Evolutionary conservation across 176 grass and related monocot species (phyloP), one percentile per base, ranked within the genome.

Genomic region (Paspalum vaginatum): DNA sequence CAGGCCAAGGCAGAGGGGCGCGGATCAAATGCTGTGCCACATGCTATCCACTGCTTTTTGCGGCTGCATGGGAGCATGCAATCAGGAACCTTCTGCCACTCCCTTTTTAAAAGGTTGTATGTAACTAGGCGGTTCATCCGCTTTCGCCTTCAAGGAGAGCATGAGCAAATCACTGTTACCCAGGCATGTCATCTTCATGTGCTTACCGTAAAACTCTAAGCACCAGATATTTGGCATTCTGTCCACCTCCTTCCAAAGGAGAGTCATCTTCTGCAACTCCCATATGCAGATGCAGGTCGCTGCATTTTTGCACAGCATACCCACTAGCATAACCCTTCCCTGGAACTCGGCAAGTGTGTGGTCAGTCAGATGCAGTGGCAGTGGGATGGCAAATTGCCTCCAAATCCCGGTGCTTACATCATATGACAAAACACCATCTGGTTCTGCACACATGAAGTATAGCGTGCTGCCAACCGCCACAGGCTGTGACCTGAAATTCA

Each of bases 191-290:
- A 99, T 99, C 76, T 85, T 93, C 82, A 96, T 85, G 84, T 93
- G 91, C 90, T 99, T 95, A 90, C 97, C 97, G 2, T 96, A 99
- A 65, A 99, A 93, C 81, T 99, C 93, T 85, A 99, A 91, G 92
- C 97, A 99, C 86, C 90, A 91, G 88, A 95, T 83, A 85, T 91
- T 99, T 99, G 97, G 97, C 97, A 99, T 99, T 95, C 97, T 99
- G 97, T 99, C 97, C 97, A 99, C 97, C 97, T 99, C 97, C 89
- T 93, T 99, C 97, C 97, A 99, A 75, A 99, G 88, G 86, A 99
- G 90, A 74, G 97, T 99, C 97, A 99, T 99, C 79, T 85, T 95
- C 88, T 99, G 93, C 78, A 99, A 85, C 89, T 99, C 97, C 97
- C 97, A 99, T 83, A 99, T 82, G 83, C 91, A 94, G 79, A 99